phyloP scores from a whole-genome alignment of 2,329 filamentous ascomycete species.

The Colletotrichum higginsianum region DNA sequence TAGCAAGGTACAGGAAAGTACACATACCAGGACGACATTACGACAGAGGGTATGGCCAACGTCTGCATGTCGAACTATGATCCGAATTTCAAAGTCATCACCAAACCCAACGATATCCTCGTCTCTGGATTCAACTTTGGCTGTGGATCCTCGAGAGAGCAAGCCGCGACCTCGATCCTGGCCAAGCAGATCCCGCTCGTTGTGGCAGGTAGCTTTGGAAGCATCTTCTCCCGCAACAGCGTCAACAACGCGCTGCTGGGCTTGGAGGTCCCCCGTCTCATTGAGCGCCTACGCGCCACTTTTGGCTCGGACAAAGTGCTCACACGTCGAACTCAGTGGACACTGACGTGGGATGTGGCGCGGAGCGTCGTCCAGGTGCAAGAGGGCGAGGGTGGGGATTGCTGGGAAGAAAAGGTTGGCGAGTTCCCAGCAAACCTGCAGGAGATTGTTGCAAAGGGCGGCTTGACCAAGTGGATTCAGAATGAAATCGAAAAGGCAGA shows the following conservation, averaged over 20 bases:
- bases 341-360: constrained; percentile 83
- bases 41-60: constrained; percentile 84
- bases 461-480: no score
- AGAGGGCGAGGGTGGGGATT: no score
- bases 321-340: constrained; percentile 87
- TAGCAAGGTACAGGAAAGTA: constrained; percentile 70
- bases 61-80: constrained; percentile 98
- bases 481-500: no score
- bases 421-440: no score
- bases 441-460: no score
- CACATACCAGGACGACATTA: constrained; percentile 90
- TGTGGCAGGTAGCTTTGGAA: constrained; percentile 84
- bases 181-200: constrained; percentile 87
- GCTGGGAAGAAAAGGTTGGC: no score
- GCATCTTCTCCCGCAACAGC: constrained; percentile 84
- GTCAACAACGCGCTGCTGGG: constrained; percentile 86
- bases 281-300: constrained; percentile 75
- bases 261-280: constrained; percentile 78
- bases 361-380: constrained; percentile 60
- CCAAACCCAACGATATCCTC: constrained; percentile 82
- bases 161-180: constrained; percentile 89
- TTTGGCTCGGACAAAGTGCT: constrained; percentile 70
- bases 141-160: constrained; percentile 85
- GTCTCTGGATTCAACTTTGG: constrained; percentile 93
- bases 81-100: constrained; percentile 73